Evolutionary conservation across 2,329 filamentous ascomycete species (phyloP).

Genomic region (Corinectria fuckeliana): DNA sequence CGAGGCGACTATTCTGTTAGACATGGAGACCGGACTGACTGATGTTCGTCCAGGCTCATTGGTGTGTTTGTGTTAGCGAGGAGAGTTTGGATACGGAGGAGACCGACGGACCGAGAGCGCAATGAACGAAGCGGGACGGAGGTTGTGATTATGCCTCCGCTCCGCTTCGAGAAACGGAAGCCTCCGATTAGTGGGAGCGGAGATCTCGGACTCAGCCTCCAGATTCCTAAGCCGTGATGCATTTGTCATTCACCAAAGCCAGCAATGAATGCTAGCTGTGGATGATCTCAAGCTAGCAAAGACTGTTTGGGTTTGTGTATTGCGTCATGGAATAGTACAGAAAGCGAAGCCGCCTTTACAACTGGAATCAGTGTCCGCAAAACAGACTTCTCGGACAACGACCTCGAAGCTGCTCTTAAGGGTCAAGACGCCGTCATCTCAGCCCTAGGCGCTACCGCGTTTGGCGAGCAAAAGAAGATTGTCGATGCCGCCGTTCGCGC

Average conservation of each 20-base stretch:
- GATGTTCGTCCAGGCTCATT: not conserved
- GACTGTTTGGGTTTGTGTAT: not conserved
- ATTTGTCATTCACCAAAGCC: not conserved
- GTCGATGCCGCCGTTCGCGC: constrained; percentile 60
- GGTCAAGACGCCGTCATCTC: constrained; percentile 43
- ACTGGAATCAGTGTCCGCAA: constrained; percentile 13
- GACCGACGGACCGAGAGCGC: not conserved
- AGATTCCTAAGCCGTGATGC: not conserved
- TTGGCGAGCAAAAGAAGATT: constrained; percentile 54
- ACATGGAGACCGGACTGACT: not conserved
- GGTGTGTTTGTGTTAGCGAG: not conserved
- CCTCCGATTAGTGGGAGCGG: constrained; percentile 22
- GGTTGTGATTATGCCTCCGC: not conserved
- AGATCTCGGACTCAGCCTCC: not conserved
- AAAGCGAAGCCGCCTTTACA: constrained; percentile 18
- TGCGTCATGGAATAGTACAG: not conserved
- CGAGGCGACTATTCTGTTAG: constrained; percentile 10
- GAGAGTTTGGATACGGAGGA: not conserved
- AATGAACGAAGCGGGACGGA: not conserved
- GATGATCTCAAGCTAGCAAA: not conserved
- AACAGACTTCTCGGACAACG: constrained; percentile 14
- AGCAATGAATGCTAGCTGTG: no score
- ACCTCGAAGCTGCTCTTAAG: constrained; percentile 16
- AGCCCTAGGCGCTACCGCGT: constrained; percentile 46
- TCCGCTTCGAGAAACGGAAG: not conserved